phyloP scores from a whole-genome alignment of 495 filamentous ascomycete genomes.

The Xylaria bambusicola region DNA sequence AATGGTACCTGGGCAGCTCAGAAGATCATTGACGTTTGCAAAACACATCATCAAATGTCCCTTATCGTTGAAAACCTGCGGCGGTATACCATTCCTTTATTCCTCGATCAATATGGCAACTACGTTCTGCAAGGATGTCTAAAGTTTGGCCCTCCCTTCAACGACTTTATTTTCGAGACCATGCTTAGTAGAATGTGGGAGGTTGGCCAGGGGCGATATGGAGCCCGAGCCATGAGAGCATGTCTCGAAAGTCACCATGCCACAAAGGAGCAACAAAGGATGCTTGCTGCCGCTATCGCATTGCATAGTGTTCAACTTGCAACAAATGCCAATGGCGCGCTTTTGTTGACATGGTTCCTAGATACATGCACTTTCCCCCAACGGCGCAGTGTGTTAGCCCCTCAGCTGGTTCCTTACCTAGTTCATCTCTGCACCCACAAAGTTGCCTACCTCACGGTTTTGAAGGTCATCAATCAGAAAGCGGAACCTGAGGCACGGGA shows the following conservation, averaged over 20 bases:
- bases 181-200: slow-evolving; percentile 98
- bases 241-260: slow-evolving; percentile 96
- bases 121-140: slow-evolving; percentile 96
- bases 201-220: slow-evolving; percentile 88
- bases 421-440: slow-evolving; percentile 98
- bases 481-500: slow-evolving; percentile 94
- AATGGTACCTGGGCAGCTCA: slow-evolving; percentile 99
- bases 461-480: slow-evolving; percentile 98
- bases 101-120: slow-evolving; percentile 97
- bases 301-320: slow-evolving; percentile 95
- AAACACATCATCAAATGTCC: slow-evolving; percentile 78
- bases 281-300: slow-evolving; percentile 92
- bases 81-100: slow-evolving; percentile 83
- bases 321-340: slow-evolving; percentile 92
- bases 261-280: slow-evolving; percentile 90
- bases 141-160: slow-evolving; percentile 83
- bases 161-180: slow-evolving; percentile 95
- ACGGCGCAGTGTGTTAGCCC: slow-evolving; percentile 88
- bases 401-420: slow-evolving; percentile 90
- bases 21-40: slow-evolving; percentile 97
- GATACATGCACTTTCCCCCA: slow-evolving; percentile 96
- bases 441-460: slow-evolving; percentile 93
- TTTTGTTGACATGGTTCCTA: slow-evolving; percentile 95
- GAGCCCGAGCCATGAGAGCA: slow-evolving; percentile 92
- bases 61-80: slow-evolving; percentile 81